Evolutionary conservation across 352 stramenopile genomes (phyloP), one percentile per base, ranked within the genome.

Genomic region (Phytopythium sindhum): DNA sequence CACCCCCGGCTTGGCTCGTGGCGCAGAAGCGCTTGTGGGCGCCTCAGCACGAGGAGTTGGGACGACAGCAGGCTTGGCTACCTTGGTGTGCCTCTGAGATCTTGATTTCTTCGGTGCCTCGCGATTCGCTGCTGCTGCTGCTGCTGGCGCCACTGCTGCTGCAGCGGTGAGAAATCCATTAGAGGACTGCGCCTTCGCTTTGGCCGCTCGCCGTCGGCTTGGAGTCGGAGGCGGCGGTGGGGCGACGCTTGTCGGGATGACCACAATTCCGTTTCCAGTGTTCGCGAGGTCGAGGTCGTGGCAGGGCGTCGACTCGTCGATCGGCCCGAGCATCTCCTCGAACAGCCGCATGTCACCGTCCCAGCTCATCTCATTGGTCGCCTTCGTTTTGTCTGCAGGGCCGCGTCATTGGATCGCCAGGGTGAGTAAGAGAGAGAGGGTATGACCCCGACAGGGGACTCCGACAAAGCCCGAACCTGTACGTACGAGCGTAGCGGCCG

Each of bases 281-380:
- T 5, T 39, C 31, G 35, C 23, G n/a, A 60, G 26, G 15, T 42
- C 56, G 39, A 26, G 37, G 29, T 53, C 56, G 39, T 61, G 56
- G 56, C 56, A 53, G 5, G 56, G 56, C 26, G 56, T 61, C 8
- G 56, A 61, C 10, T 68, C 65, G 28, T 77, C 65, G 37, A 77
- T 74, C 17, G 56, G 33, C 1, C 74, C 71, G 9, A 81, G 39
- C 65, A 81, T 74, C 56, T 80, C 74, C 55, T 83, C 71, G 60
- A 88, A 88, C 24, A 88, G 65, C 53, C 77, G 66, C 68, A 82
- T 80, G 55, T 75, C 57, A 15, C 80, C 80, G 69, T 87, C 66
- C 80, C 80, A 89, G 66, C 78, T 84, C 26, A 73, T 75, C 0
- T 59, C 52, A 11, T 52, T 74, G 14, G 53, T 48, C 26, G 67